phyloP scores from a whole-genome alignment of 805 yeast species.

The Teunomyces stri region DNA sequence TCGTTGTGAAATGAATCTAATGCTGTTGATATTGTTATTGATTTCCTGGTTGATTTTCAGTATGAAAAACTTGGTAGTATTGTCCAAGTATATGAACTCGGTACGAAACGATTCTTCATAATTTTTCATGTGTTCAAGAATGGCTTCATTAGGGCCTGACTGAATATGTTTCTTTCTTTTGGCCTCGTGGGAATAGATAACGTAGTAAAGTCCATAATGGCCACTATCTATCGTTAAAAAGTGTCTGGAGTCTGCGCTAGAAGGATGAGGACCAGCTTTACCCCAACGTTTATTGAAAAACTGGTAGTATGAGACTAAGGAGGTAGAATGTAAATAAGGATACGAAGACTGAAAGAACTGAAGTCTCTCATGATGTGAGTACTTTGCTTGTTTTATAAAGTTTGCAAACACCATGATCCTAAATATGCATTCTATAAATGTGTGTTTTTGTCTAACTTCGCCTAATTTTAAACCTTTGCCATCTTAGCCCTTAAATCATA shows the following conservation, averaged over 20 bases:
- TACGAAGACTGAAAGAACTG: constrained; percentile 26
- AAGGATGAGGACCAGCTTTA: constrained; percentile 25
- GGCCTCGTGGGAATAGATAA: constrained; percentile 37
- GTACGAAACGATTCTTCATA: constrained; percentile 2
- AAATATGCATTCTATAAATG: neutral
- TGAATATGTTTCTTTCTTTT: constrained; percentile 13
- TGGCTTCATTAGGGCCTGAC: constrained; percentile 6
- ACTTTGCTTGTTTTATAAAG: constrained; percentile 15
- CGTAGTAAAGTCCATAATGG: constrained; percentile 44
- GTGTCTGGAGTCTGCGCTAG: constrained; percentile 12
- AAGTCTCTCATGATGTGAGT: constrained; percentile 15
- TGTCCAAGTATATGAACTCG: constrained; percentile 6
- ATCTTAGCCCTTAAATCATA: neutral
- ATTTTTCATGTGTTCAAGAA: constrained; percentile 9
- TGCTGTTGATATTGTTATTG: constrained; percentile 21
- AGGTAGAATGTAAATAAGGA: constrained; percentile 17
- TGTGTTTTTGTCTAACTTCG: neutral
- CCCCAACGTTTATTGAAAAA: constrained; percentile 15
- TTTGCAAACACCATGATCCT: constrained; percentile 11
- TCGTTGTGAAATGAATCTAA: constrained; percentile 21
- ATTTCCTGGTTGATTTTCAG: constrained; percentile 31
- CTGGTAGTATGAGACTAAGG: constrained; percentile 8
- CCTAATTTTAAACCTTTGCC: neutral
- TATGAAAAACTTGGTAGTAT: constrained; percentile 23
- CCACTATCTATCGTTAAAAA: constrained; percentile 33